These are phyloP conservation scores for Pseudogymnoascus sp. DNA, from an alignment of 2,329 filamentous ascomycete genomes.

Conservation along the genomic window DNA sequence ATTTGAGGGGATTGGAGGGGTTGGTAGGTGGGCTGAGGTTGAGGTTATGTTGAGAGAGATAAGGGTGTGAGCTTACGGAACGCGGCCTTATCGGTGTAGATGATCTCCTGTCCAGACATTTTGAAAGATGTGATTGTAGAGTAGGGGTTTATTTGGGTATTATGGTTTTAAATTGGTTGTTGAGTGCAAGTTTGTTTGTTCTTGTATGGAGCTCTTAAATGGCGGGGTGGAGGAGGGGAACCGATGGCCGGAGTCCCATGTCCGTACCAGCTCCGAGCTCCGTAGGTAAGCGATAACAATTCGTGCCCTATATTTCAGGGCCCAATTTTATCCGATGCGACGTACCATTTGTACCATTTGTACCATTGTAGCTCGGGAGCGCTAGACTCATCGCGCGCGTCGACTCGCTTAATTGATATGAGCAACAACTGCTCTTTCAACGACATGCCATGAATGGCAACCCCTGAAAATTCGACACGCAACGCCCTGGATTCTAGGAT, in stretches of 20 bases:
- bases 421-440: constrained; percentile 18
- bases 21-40: constrained; percentile 11
- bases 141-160: neutral
- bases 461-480: constrained; percentile 17
- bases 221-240: constrained; percentile 3
- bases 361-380: neutral
- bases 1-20: neutral
- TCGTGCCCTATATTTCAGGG: neutral
- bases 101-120: constrained; percentile 28
- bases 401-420: constrained; percentile 3
- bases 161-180: neutral
- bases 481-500: constrained; percentile 3
- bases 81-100: constrained; percentile 30
- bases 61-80: constrained; percentile 22
- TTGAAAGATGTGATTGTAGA: constrained; percentile 10
- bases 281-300: neutral
- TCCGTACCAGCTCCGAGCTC: constrained; percentile 3
- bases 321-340: neutral
- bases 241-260: constrained; percentile 8
- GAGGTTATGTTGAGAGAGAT: neutral
- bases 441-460: constrained; percentile 23
- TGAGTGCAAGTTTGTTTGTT: constrained; percentile 2
- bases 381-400: neutral
- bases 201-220: constrained; percentile 5
- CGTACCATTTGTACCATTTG: too few relatives aligned